Conservation (phyloP, 306 rosid species). For the Canavalia ensiformis region DNA sequence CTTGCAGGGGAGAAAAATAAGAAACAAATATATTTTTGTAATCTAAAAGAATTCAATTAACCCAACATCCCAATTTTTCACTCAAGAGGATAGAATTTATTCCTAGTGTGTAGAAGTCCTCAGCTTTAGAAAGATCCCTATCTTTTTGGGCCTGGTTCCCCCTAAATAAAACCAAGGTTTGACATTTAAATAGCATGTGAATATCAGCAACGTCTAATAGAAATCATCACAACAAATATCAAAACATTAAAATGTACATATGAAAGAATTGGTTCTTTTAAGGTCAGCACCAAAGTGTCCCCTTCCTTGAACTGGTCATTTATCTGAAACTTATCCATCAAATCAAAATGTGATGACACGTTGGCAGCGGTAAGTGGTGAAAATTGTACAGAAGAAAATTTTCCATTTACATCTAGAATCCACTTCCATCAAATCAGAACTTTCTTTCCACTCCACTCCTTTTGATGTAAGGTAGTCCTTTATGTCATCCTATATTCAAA, state of each 20-base stretch:
- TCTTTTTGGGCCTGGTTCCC: conserved; percentile 82
- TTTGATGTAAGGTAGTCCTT: no score
- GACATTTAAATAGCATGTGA: conserved; percentile 33
- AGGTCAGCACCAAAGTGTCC: conserved; percentile 71
- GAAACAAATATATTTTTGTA: conserved; percentile 20
- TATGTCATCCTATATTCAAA: no score
- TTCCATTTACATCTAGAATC: conserved; percentile 57
- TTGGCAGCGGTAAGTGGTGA: conserved; percentile 49
- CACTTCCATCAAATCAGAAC: no score
- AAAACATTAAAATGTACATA: conserved; percentile 4
- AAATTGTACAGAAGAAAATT: conserved; percentile 57
- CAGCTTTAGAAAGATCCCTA: conserved; percentile 83
- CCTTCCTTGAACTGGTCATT: conserved; percentile 55
- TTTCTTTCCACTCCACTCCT: no score
- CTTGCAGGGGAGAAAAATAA: not conserved
- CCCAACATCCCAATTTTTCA: conserved; percentile 69
- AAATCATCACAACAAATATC: conserved; percentile 43
- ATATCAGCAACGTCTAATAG: conserved; percentile 32
- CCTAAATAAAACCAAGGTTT: conserved; percentile 58
- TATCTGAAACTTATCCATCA: conserved; percentile 50
- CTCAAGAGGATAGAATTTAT: conserved; percentile 73
- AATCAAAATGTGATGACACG: conserved; percentile 52
- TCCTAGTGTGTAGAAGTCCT: conserved; percentile 81
- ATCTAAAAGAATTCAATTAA: conserved; percentile 44
- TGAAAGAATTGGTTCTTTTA: conserved; percentile 18